Evolutionary conservation across 345 rosid genomes (phyloP), one percentile per base, ranked within the genome.

Genomic region (Lepidium didymum): DNA sequence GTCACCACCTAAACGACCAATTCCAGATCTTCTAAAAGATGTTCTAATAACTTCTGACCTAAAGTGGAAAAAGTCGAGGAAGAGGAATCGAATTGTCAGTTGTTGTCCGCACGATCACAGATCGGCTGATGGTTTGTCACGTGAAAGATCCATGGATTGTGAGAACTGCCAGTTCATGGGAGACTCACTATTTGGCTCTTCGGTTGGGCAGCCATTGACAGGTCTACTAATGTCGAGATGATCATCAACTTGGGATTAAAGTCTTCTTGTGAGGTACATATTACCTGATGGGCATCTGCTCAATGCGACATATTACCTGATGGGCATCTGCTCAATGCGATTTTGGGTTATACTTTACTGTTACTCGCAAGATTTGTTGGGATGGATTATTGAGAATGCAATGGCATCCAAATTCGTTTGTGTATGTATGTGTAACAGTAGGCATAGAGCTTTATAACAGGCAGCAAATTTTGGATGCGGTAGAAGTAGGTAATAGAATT

Each of bases 201-300:
- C 89, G 33, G 85, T 70, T 15, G 84, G 75, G 67, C 80, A 82
- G 10, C 64, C 82, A 36, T 79, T 83, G 68, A 69, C 87, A 50
- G 82, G 77, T 81, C 67, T 91, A 81, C 81, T 84, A 37, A 82
- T 83, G 92, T 85, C 90, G 60, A 83, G 94, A 65, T 87, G 86
- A 87, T 72, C 9, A 6, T 63, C 53, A 25, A 42, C 41, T 49
- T 61, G 52, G 44, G n/a, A 25, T 13, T 51, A 23, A n/a, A n/a
- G 19, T 45, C 59, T 51, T 43, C 33, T 62, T 47, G 16, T 14
- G 62, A 49, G 42, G 63, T 71, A 64, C 56, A 66, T 70, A 65
- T 68, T 15, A 23, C 62, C 65, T 71, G 10, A 47, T 44, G 63
- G 25, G n/a, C n/a, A n/a, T n/a, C n/a, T n/a, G n/a, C n/a, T n/a